Percentiles rank a stretch among this genome's conserved stretches.
Evolutionary conservation across 306 rosid genomes (phyloP).

Genomic region (Neltuma alba): DNA sequence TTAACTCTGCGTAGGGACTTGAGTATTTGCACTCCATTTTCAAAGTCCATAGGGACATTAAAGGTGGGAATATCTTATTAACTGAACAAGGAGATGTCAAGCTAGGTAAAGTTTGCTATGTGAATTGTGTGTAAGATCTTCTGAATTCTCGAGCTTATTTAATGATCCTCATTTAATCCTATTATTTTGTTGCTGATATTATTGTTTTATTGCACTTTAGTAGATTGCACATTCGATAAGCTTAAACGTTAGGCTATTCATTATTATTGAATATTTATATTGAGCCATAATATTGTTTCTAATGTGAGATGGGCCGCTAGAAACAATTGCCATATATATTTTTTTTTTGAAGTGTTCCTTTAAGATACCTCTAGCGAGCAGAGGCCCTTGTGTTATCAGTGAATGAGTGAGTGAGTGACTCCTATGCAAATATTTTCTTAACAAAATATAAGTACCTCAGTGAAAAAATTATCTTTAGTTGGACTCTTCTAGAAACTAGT

Average conservation of each 20-base stretch:
- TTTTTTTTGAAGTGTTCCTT: slow-evolving; percentile 16
- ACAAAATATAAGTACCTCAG: slow-evolving; percentile 10
- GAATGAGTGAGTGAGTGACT: slow-evolving; percentile 2
- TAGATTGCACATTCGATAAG: slow-evolving; percentile 8
- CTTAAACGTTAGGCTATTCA: background rate
- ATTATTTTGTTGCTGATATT: background rate
- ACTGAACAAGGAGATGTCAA: slow-evolving; percentile 99
- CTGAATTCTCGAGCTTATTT: slow-evolving; percentile 6
- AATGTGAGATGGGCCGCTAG: slow-evolving; percentile 5
- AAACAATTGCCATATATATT: slow-evolving; percentile 11
- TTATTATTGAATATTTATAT: slow-evolving; percentile 17
- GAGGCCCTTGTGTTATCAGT: slow-evolving; percentile 10
- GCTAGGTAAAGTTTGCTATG: slow-evolving; percentile 71
- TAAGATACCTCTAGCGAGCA: background rate
- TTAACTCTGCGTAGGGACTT: slow-evolving; percentile 69
- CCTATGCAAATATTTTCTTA: background rate
- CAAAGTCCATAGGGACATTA: slow-evolving; percentile 98
- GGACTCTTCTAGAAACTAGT: background rate
- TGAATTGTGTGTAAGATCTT: slow-evolving; percentile 23
- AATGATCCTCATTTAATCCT: slow-evolving; percentile 6
- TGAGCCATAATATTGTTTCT: slow-evolving; percentile 6
- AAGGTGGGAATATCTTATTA: slow-evolving; percentile 96
- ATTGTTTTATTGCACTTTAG: slow-evolving; percentile 24
- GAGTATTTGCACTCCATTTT: slow-evolving; percentile 94
- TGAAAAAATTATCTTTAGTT: slow-evolving; percentile 1